Evolutionary conservation across 2,329 filamentous ascomycete genomes (phyloP).

Genomic region (Ophiostoma tasmaniense): DNA sequence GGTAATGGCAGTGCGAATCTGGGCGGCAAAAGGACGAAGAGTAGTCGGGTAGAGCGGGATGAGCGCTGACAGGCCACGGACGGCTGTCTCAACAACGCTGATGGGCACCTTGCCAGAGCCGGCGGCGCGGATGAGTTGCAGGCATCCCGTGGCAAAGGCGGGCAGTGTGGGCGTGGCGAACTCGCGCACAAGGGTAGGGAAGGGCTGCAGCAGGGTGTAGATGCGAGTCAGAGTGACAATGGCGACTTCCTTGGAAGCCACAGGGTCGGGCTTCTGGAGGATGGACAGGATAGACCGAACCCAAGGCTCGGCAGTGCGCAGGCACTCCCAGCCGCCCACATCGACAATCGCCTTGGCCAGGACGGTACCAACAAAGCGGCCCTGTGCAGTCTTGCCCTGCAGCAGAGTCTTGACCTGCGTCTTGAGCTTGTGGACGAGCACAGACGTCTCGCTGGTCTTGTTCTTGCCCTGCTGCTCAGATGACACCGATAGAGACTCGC

Average conservation of each 20-base stretch:
- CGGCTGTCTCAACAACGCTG: conserved; percentile 55
- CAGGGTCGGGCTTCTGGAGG: conserved; percentile 70
- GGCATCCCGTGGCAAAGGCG: conserved; percentile 61
- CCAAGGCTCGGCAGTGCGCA: conserved; percentile 67
- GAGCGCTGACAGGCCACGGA: conserved; percentile 62
- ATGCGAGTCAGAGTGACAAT: conserved; percentile 74
- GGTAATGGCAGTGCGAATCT: conserved; percentile 54
- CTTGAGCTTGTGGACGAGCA: conserved; percentile 74
- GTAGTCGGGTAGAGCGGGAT: conserved; percentile 76
- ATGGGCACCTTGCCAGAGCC: conserved; percentile 34
- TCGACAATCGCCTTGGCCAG: conserved; percentile 76
- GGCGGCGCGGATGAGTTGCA: conserved; percentile 52
- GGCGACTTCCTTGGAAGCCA: conserved; percentile 65
- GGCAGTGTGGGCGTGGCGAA: conserved; percentile 78
- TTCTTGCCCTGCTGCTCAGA: conserved; percentile 43
- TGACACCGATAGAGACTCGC: conserved; percentile 53
- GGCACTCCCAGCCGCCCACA: conserved; percentile 72
- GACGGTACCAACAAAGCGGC: conserved; percentile 68
- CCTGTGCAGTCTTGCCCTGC: conserved; percentile 65
- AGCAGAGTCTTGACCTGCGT: conserved; percentile 69
- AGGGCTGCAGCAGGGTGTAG: conserved; percentile 72
- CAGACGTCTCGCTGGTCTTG: conserved; percentile 50
- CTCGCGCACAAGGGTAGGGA: conserved; percentile 75
- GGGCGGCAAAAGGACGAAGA: conserved; percentile 65
- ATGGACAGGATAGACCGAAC: conserved; percentile 66